Conservation (phyloP, 2,329 filamentous ascomycete species). For the Xylariomycetidae sp. region DNA sequence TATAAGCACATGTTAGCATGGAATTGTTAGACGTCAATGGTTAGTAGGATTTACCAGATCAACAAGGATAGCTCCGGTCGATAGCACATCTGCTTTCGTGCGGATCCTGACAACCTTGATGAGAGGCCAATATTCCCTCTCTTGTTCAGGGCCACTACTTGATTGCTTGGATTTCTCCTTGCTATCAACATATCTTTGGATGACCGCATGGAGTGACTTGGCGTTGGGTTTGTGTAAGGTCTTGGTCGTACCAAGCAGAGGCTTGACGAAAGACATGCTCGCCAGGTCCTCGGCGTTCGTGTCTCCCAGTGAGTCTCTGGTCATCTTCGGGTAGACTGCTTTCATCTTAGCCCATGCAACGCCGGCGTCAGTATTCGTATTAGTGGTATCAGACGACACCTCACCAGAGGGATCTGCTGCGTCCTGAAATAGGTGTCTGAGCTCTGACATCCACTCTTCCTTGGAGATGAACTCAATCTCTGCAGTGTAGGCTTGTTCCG, state of each 20-base stretch:
- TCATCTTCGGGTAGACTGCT: conserved; percentile 27
- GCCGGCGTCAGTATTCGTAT: conserved; percentile 37
- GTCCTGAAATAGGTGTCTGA: conserved; percentile 42
- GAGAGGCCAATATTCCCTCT: conserved; percentile 32
- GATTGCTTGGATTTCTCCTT: conserved; percentile 35
- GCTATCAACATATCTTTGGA: conserved; percentile 49
- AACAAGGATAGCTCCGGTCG: conserved; percentile 49
- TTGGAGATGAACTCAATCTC: conserved; percentile 51
- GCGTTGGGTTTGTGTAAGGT: conserved; percentile 32
- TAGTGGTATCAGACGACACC: conserved; percentile 28
- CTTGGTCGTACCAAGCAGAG: conserved; percentile 40
- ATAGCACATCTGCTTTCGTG: conserved; percentile 41
- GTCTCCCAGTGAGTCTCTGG: conserved; percentile 6
- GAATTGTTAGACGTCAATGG: neutral
- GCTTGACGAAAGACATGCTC: conserved; percentile 29
- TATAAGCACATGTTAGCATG: conserved; percentile 13
- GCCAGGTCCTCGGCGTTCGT: conserved; percentile 34
- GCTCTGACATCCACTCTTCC: conserved; percentile 47
- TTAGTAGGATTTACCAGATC: conserved; percentile 43
- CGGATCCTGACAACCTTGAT: conserved; percentile 39
- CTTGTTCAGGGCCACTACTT: neutral
- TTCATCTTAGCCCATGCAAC: conserved; percentile 35
- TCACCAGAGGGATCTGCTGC: conserved; percentile 35
- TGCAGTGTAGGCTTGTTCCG: conserved; percentile 37
- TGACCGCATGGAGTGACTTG: conserved; percentile 34